phyloP scores from a whole-genome alignment of 371 early-diverging fungal species.

The Batrachochytrium dendrobatidis region DNA sequence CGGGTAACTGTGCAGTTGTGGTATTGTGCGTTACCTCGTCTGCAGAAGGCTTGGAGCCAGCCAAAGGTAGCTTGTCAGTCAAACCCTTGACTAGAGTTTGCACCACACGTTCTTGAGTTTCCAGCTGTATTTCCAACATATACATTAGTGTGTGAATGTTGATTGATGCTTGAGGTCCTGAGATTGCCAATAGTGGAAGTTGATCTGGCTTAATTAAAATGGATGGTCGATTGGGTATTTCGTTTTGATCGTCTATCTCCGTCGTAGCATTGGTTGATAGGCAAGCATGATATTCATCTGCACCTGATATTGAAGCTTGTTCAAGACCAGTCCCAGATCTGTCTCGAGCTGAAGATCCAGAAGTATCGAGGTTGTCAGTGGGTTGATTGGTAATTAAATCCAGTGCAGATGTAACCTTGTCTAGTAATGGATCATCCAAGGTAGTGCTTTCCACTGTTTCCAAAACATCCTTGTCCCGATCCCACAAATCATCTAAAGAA shows the following conservation, averaged over 20 bases:
- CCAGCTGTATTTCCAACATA: constrained; percentile 24
- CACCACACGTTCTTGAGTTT: constrained; percentile 21
- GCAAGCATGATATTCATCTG: too few species aligned
- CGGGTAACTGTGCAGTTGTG: constrained; percentile 15
- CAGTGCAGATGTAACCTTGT: too few species aligned
- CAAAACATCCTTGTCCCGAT: not conserved
- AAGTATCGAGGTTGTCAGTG: too few species aligned
- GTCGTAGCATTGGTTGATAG: too few species aligned
- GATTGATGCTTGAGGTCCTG: constrained; percentile 6
- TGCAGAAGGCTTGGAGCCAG: not conserved
- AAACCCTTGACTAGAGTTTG: constrained; percentile 14
- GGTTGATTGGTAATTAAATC: too few species aligned
- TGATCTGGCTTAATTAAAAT: not conserved
- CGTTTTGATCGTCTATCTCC: too few species aligned
- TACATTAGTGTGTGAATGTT: constrained; percentile 18
- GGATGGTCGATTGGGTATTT: not conserved
- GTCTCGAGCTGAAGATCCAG: too few species aligned
- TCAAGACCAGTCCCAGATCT: too few species aligned
- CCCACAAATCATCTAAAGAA: not conserved
- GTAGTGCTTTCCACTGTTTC: too few species aligned
- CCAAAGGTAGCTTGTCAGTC: not conserved
- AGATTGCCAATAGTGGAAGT: not conserved
- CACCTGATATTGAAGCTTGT: too few species aligned
- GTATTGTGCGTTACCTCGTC: constrained; percentile 9
- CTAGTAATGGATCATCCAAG: too few species aligned